These are phyloP conservation scores for Endogone sp. DNA, from an alignment of 192 early-diverging fungal genomes.

Conservation along the genomic window DNA sequence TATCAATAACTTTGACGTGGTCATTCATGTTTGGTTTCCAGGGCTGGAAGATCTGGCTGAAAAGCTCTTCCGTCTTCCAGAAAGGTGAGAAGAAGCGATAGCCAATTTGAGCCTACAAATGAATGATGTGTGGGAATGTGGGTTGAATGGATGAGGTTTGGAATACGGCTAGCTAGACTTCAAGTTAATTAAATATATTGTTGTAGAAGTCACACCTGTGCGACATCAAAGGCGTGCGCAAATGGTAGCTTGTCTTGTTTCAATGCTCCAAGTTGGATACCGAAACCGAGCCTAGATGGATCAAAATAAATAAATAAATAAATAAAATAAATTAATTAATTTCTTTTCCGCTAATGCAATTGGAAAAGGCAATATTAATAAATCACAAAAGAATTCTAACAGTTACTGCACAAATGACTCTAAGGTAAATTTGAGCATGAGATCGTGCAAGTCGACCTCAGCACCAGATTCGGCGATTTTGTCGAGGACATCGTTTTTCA, in stretches of 20 bases:
- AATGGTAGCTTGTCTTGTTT: conserved; percentile 35
- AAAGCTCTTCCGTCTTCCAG: background rate
- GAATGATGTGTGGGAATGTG: too few species aligned
- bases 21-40: conserved; percentile 9
- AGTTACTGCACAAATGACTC: conserved; percentile 46
- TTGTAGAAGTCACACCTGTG: conserved; percentile 20
- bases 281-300: conserved; percentile 36
- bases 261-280: conserved; percentile 39
- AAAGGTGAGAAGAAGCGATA: conserved; percentile 7
- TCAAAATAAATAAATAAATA: too few species aligned
- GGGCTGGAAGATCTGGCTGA: conserved; percentile 7
- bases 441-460: conserved; percentile 39
- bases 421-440: conserved; percentile 46
- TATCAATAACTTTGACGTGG: conserved; percentile 15
- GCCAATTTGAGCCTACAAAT: background rate
- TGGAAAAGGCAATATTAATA: background rate
- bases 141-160: too few species aligned
- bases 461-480: conserved; percentile 22
- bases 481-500: conserved; percentile 23
- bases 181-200: background rate
- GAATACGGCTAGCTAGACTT: too few species aligned
- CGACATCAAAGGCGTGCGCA: conserved; percentile 48
- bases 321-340: too few species aligned
- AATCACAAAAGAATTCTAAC: background rate
- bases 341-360: too few species aligned